Conservation (phyloP, 129 eudicot species). For the Dittrichia graveolens region DNA sequence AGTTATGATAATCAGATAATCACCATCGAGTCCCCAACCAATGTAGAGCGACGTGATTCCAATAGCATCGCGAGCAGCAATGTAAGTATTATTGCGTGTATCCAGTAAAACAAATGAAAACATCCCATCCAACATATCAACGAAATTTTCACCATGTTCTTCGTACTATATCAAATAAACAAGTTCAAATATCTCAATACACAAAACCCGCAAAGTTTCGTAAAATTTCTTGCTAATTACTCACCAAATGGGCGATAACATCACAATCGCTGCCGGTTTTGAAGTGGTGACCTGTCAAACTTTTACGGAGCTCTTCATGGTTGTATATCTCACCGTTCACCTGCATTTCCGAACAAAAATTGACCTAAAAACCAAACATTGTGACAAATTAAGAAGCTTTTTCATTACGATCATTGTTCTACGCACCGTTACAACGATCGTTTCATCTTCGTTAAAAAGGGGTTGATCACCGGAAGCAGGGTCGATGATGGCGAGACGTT, state of each 20-base stretch:
- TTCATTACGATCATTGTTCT: neutral
- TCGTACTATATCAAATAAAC: conserved; percentile 57
- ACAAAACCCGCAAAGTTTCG: neutral
- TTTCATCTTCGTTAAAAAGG: conserved; percentile 66
- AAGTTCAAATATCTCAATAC: neutral
- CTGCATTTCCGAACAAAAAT: conserved; percentile 37
- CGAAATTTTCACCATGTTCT: conserved; percentile 78
- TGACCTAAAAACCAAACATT: neutral
- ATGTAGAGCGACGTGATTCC: conserved; percentile 87
- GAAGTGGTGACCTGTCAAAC: conserved; percentile 70
- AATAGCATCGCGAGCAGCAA: conserved; percentile 89
- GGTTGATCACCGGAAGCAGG: conserved; percentile 97
- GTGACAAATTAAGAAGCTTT: neutral
- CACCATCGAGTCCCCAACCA: conserved; percentile 98
- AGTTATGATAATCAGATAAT: neutral
- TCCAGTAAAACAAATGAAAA: conserved; percentile 85
- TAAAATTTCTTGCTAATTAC: conserved; percentile 12
- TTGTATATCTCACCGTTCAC: conserved; percentile 95
- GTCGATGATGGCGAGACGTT: conserved; percentile 75
- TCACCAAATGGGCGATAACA: conserved; percentile 89
- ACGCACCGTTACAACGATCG: conserved; percentile 69
- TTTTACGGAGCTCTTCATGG: conserved; percentile 67
- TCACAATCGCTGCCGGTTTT: conserved; percentile 92
- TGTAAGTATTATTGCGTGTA: conserved; percentile 73
- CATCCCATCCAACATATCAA: conserved; percentile 95